Evolutionary conservation across 768 basidiomycete species (phyloP), one percentile per base, ranked within the genome.

Genomic region (Mycena indigotica): DNA sequence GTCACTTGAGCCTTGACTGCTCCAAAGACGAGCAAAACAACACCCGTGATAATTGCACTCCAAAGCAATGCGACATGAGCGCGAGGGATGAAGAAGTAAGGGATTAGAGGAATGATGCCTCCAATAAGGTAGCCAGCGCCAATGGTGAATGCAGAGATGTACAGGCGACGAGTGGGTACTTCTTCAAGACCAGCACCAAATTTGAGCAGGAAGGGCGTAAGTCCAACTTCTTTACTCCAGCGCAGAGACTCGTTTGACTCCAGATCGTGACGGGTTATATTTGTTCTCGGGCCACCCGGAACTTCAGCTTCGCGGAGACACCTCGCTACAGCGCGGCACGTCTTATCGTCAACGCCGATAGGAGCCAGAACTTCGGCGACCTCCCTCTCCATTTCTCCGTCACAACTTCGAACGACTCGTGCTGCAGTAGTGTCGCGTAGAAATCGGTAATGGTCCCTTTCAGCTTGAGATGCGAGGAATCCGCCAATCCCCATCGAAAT

Each of bases 401-500:
- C 84, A 69, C 97, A 99, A 54, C 90, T 93, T 13, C 92, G 86
- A 2, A 82, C 70, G n/a, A 98, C 95, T 28, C 95, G 87, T 17
- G 87, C 81, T 40, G 86, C 78, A 10, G 93, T 95, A 59, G 86
- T 82, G 35, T 83, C 80, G 26, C 80, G 84, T 28, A 89, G 83
- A 74, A 90, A 97, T 45, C 87, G 89, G 70, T 89, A 95, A 73
- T 97, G 91, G 70, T 98, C 96, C 45, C 95, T 88, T 73, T 99
- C 97, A 28, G 96, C 89, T 73, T 99, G 93, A 1, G 95, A 94
- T 2, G 95, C 95, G 49, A 99, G 87, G 81, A 96, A 98, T 19
- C 96, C 96, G 52, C 97, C 97, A 38, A 99, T 91, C 59, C 97
- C 97, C 96, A 99, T 99, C 2, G 91, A 94, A 45, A 98, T 91